phyloP scores from a whole-genome alignment of 371 early-diverging fungal genomes.

The Batkoa obscura region DNA sequence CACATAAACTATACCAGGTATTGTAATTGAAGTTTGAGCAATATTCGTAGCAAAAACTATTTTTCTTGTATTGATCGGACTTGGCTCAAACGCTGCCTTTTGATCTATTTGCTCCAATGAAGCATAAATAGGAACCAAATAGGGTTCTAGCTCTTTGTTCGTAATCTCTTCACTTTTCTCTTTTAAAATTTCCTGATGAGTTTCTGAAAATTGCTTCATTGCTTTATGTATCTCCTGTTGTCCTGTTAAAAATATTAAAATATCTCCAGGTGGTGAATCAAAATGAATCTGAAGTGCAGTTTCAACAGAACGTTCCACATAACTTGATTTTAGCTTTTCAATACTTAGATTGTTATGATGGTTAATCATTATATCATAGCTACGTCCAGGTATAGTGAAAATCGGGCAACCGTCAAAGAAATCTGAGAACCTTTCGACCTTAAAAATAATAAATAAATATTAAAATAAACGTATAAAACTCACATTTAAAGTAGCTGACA shows the following conservation, averaged over 20 bases:
- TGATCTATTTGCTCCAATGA: slow-evolving; percentile 77
- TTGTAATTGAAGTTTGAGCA: slow-evolving; percentile 86
- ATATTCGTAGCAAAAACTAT: slow-evolving; percentile 98
- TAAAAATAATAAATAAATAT: not conserved
- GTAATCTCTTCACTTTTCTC: slow-evolving; percentile 19
- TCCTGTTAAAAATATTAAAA: slow-evolving; percentile 84
- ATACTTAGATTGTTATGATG: slow-evolving; percentile 23
- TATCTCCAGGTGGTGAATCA: slow-evolving; percentile 46
- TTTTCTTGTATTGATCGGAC: slow-evolving; percentile 67
- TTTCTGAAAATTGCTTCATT: slow-evolving; percentile 23
- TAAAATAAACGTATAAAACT: not conserved
- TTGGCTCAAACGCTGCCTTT: slow-evolving; percentile 77
- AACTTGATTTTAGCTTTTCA: slow-evolving; percentile 36
- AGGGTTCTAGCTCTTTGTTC: slow-evolving; percentile 21
- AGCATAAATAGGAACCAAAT: slow-evolving; percentile 64
- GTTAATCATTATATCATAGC: slow-evolving; percentile 51
- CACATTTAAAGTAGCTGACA: slow-evolving; percentile 11
- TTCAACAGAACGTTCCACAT: slow-evolving; percentile 47
- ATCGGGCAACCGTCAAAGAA: slow-evolving; percentile 61
- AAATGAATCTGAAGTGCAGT: slow-evolving; percentile 58
- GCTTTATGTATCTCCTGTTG: slow-evolving; percentile 74
- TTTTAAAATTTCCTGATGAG: slow-evolving; percentile 16
- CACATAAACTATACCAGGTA: slow-evolving; percentile 79
- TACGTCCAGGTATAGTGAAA: slow-evolving; percentile 65
- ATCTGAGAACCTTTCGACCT: slow-evolving; percentile 43